These are phyloP conservation scores for Amylocystis lapponica DNA, from an alignment of 768 basidiomycete species.

Conservation along the genomic window DNA sequence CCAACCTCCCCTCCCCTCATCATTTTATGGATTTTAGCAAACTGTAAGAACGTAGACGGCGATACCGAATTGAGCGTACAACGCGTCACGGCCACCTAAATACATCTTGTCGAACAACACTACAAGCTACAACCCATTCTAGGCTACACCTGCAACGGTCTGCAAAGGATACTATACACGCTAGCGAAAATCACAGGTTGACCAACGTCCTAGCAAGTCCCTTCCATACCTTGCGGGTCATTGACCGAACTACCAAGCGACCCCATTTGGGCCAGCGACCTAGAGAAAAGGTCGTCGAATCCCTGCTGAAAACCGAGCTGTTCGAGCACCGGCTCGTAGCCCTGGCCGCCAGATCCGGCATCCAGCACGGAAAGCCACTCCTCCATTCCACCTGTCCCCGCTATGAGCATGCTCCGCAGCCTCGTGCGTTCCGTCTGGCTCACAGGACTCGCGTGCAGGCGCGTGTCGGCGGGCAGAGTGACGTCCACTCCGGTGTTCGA, in stretches of 20 bases:
- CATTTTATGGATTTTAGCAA: too few species aligned
- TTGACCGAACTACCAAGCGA: constrained; percentile 30
- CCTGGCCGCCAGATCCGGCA: constrained; percentile 16
- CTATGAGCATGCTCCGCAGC: constrained; percentile 59
- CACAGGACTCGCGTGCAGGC: constrained; percentile 37
- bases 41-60: too few species aligned
- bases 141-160: too few species aligned
- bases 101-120: neutral
- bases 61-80: too few species aligned
- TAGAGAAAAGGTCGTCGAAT: constrained; percentile 58
- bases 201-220: constrained; percentile 17
- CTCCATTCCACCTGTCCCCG: constrained; percentile 54
- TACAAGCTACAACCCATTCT: neutral
- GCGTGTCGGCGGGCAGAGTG: constrained; percentile 33
- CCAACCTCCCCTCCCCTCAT: too few species aligned
- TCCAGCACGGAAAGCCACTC: constrained; percentile 50
- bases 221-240: constrained; percentile 18
- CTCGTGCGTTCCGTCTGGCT: constrained; percentile 71
- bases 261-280: constrained; percentile 57
- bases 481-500: constrained; percentile 36
- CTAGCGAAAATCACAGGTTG: too few species aligned
- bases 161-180: too few species aligned
- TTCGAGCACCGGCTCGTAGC: constrained; percentile 35
- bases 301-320: constrained; percentile 51
- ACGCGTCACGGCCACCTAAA: too few species aligned